Evolutionary conservation across 2,329 filamentous ascomycete genomes (phyloP), one percentile per base, ranked within the genome.

Genomic region (Trichothecium roseum): DNA sequence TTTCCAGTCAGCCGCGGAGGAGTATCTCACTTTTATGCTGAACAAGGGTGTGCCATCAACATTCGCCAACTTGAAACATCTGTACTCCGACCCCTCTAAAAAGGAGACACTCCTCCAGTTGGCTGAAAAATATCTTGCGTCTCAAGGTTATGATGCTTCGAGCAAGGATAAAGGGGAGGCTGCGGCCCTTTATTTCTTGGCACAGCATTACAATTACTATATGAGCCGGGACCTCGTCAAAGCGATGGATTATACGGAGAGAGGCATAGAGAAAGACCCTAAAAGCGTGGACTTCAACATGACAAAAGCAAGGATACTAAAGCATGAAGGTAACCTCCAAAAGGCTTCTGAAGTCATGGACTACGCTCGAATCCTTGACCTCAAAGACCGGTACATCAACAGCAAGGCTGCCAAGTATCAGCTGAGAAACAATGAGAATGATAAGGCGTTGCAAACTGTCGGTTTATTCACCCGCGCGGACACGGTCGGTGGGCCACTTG

Each of bases 331-430:
- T 17, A 78, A 95, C 51, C 63, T 80, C 5, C 64, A 74, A 45
- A 84, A 84, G 58, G 91, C 93, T 2, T 76, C 88, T 1, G 81
- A 87, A 50, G 74, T 78, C 29, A 96, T 98, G 86, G 84, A 95
- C 47, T 68, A 81, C 45, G 91, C 91, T 2, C 78, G 91, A 35
- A 72, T 77, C 42, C 69, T 95, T 42, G 93, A 98, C 53, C 76
- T 83, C 45, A 86, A 81, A 61, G 91, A 98, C 54, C 80, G 91
- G 30, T 94, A 96, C 57, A 96, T 96, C 69, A 98, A 98, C 68
- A 93, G 87, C 44, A 98, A 98, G 64, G 82, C 87, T 34, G 88
- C 89, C 40, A 98, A 98, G 56, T 98, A 98, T 55, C 87, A 93
- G 57, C 72, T 98, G 32, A 79, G 91, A 37, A 94, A 94, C 60